Percentiles rank a stretch among this genome's conserved stretches.
phyloP scores from a whole-genome alignment of 2,329 filamentous ascomycete genomes.

The Fusarium sublunatum region DNA sequence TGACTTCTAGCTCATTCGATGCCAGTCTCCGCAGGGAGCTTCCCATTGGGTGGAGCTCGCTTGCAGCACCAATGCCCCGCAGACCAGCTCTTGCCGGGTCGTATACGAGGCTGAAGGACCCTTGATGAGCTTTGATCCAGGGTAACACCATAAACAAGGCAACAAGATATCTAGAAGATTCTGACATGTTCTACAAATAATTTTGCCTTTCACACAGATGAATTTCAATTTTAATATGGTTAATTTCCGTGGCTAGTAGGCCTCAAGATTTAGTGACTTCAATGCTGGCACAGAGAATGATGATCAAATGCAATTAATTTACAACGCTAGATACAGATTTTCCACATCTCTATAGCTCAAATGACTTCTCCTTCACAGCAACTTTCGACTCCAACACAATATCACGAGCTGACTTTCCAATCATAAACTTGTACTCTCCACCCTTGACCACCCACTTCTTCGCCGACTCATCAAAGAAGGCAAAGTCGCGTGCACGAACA shows the following conservation, averaged over 20 bases:
- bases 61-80: constrained; percentile 18
- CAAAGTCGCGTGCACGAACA: constrained; percentile 42
- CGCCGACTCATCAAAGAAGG: constrained; percentile 45
- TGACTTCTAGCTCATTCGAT: constrained; percentile 60
- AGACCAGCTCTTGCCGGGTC: constrained; percentile 7
- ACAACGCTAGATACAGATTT: constrained; percentile 11
- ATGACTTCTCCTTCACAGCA: constrained; percentile 36
- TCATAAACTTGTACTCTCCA: constrained; percentile 46
- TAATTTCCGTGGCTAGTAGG: neutral
- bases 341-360: constrained; percentile 23
- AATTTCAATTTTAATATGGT: neutral
- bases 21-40: constrained; percentile 43
- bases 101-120: constrained; percentile 37
- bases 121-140: constrained; percentile 24
- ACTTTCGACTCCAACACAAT: constrained; percentile 40
- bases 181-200: neutral
- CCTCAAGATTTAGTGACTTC: neutral
- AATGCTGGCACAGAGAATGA: neutral
- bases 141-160: constrained; percentile 29
- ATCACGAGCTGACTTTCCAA: constrained; percentile 44
- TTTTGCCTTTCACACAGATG: neutral
- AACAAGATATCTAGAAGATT: constrained; percentile 30
- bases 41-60: constrained; percentile 47
- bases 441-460: constrained; percentile 46
- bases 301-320: neutral